Evolutionary conservation across 78 protist species (phyloP), one percentile per base, ranked within the genome.

Genomic region (Planoprotostelium fungivorum): DNA sequence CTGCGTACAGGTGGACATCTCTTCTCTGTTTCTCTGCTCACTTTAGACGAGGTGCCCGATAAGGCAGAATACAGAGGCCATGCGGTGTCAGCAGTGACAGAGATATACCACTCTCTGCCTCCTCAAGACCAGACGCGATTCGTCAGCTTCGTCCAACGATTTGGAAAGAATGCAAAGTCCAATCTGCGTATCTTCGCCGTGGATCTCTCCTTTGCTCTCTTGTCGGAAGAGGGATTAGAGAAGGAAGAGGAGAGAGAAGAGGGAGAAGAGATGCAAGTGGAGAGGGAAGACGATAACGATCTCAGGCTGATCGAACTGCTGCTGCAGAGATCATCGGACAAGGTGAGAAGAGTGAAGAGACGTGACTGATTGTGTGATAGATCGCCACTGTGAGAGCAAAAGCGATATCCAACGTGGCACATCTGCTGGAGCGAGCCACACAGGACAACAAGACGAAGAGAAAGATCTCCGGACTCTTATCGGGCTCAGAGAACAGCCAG

Each of bases 281-380:
- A 37, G 28, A 88, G 39, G n/a, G 83, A 38, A 16, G 85, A 38
- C 36, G 1, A 38, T n/a, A 51, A 86, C 38, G 38, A 84, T 37
- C 91, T 84, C 35, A 86, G 88, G n/a, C 63, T 92, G 31, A 36
- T 92, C 39, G 35, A 87, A 73, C 83, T 92, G 34, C 86, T 92
- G 35, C 91, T 92, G 34, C 84, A 92, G 31, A 88, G 94, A 85
- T 92, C 94, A 36, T 89, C 91, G 0, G 94, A 92, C 84, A 92
- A 92, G 38, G 73, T 51, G 73, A 51, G 16, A 25, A 25, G 16
- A 25, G 16, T 51, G 73, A 51, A 51, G 5, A 25, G 5, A 25
- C 73, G 16, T 16, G 16, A 25, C 73, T 51, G 73, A 51, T 16
- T 25, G 5, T 5, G 5, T 51, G 5, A 16, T 51, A 51, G 73